phyloP scores from a whole-genome alignment of 164 flowering plant species.

The Vitis rotundifolia region DNA sequence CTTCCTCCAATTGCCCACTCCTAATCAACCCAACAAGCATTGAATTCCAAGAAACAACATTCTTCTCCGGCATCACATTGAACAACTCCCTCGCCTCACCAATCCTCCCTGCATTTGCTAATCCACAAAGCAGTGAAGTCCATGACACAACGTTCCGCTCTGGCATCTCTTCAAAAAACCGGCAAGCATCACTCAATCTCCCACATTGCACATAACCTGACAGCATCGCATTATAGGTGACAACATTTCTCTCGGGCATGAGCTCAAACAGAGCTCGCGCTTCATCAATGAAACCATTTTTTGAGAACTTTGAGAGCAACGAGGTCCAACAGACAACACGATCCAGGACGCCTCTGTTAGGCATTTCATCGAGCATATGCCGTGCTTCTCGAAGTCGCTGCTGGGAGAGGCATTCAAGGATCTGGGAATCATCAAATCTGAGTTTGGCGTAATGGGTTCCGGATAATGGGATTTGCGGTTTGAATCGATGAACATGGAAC shows the following conservation, averaged over 20 bases:
- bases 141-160: constrained; percentile 57
- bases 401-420: constrained; percentile 21
- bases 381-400: constrained; percentile 34
- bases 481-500: constrained; percentile 9
- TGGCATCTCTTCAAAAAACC: constrained; percentile 48
- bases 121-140: constrained; percentile 56
- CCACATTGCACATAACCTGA: constrained; percentile 47
- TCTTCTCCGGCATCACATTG: constrained; percentile 48
- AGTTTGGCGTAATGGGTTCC: constrained; percentile 13
- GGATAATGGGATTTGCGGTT: constrained; percentile 9
- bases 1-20: constrained; percentile 49
- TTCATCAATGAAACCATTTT: constrained; percentile 40
- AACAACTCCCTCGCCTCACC: constrained; percentile 45
- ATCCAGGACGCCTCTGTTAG: constrained; percentile 16
- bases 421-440: constrained; percentile 22
- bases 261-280: constrained; percentile 43
- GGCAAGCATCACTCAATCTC: constrained; percentile 38
- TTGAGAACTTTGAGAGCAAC: constrained; percentile 35
- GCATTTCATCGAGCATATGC: constrained; percentile 40
- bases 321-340: constrained; percentile 45
- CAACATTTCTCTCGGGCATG: constrained; percentile 50
- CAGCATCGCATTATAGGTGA: constrained; percentile 55
- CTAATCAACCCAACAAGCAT: constrained; percentile 53
- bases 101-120: constrained; percentile 33
- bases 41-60: constrained; percentile 58